Evolutionary conservation across 1,284 basidiomycete species (phyloP), one percentile per base, ranked within the genome.

Genomic region (Marasmius sp.): DNA sequence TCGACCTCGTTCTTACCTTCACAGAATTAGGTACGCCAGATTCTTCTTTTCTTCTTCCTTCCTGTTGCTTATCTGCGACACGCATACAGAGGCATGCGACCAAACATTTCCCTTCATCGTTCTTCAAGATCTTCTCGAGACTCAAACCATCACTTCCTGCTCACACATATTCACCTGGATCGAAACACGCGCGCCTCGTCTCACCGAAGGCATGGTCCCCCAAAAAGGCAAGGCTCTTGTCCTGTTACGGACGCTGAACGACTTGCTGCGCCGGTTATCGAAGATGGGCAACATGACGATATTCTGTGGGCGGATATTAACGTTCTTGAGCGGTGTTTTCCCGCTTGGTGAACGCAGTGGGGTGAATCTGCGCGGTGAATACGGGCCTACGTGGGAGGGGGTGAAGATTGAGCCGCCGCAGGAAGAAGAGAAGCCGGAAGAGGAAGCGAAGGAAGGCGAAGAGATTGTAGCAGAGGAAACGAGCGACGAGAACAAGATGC

Each of bases 281-380:
- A 94, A 94, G 74, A 92, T 88, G 70, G 93, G 92, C 57, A 82
- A 85, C 9, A 88, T 87, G 41, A 93, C 93, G 3, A 86, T 91
- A 67, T 93, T 97, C 71, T 93, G 92, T 65, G 95, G 95, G 1
- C 84, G 93, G 1, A 94, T 97, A 69, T 79, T 95, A 69, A 92
- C 91, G 1, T 93, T 95, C 72, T 77, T 97, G 53, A 92, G 91
- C 64, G 85, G 84, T 0, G 92, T 94, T 1, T 96, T 95, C 70
- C 92, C 93, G 4, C 75, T 97, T 9, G 91, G 92, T 2, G 94
- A 97, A 73, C 81, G 93, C 53, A 95, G 93, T 72, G 94, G 94
- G 41, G 94, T 97, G 51, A 97, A 97, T 73, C 74, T 96, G 64
- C 80, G 92, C 47, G 95, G 95, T 61, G 92, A 94, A 77, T 89